phyloP scores from a whole-genome alignment of 306 rosid species.

The Arachis hypogaea region DNA sequence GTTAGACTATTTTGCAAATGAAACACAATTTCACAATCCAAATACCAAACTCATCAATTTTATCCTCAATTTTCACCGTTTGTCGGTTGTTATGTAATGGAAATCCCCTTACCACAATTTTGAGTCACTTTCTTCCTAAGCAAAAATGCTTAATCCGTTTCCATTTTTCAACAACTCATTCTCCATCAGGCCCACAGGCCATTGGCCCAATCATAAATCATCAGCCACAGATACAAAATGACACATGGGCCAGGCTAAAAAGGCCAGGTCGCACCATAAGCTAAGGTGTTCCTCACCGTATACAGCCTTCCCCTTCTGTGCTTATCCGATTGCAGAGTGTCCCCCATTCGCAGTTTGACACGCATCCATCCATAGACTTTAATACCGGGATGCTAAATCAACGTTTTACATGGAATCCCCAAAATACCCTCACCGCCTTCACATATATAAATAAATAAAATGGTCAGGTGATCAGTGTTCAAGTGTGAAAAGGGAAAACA shows the following conservation, averaged over 20 bases:
- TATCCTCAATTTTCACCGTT: too few species aligned
- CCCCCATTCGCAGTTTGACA: constrained; percentile 29
- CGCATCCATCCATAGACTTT: constrained; percentile 19
- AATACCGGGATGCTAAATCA: background rate
- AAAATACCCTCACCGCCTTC: constrained; percentile 29
- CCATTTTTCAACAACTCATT: too few species aligned
- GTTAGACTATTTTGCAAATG: background rate
- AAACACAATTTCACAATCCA: background rate
- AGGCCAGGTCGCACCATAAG: too few species aligned
- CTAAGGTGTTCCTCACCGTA: constrained; percentile 28
- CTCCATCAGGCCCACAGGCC: too few species aligned
- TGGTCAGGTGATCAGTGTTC: background rate
- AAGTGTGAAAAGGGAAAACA: background rate
- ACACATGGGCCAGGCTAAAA: too few species aligned
- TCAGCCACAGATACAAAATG: too few species aligned
- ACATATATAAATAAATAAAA: background rate
- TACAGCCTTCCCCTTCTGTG: background rate
- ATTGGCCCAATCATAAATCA: too few species aligned
- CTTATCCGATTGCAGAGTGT: constrained; percentile 42
- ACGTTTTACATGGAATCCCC: background rate
- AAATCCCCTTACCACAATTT: too few species aligned
- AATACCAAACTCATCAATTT: too few species aligned
- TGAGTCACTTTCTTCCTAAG: too few species aligned
- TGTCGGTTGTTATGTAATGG: too few species aligned
- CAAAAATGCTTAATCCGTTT: too few species aligned